Evolutionary conservation across 345 rosid genomes (phyloP), one percentile per base, ranked within the genome.

Genomic region (Brassica carinata): DNA sequence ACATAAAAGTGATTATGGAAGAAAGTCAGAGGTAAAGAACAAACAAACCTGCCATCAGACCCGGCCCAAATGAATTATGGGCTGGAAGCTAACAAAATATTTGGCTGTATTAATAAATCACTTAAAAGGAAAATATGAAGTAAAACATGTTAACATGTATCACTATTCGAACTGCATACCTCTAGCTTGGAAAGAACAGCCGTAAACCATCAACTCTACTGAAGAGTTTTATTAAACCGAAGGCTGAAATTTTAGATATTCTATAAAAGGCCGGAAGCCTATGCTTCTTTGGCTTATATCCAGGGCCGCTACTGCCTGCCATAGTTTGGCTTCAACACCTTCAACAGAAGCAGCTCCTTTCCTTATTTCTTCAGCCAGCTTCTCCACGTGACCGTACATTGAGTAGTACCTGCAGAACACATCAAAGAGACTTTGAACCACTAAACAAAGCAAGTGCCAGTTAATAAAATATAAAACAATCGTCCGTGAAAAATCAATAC

Each of bases 371-470:
- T 94, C 97, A 27, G 98, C 98, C 79, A 94, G 84, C 83, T 82
- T 91, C 90, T 90, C 94, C 23, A 94, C 97, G 79, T 94, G 98
- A 29, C 98, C 98, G 57, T 94, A 92, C 98, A 92, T 94, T 82
- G 98, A 92, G 85, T 94, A 92, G 87, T 92, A 94, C 86, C 98
- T 94, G 84, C 33, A 82, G 66, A 8, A 26, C 5, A 62, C 33
- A 67, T 31, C 73, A 69, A 58, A 27, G 74, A 15, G 45, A 40
- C 40, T 55, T 58, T 71, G n/a, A 64, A 34, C 3, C 76, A 40
- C 5, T 14, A 7, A 71, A 48, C 71, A 30, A 29, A 66, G 19
- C 63, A 19, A 69, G 57, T 38, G 14, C 59, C 8, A 48, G 61
- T 43, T 0, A 26, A 48, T 14, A 48, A 48, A 45, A 38, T 1